Conservation (phyloP, 108 stramenopile genomes). For the Skeletonema tropicum region DNA sequence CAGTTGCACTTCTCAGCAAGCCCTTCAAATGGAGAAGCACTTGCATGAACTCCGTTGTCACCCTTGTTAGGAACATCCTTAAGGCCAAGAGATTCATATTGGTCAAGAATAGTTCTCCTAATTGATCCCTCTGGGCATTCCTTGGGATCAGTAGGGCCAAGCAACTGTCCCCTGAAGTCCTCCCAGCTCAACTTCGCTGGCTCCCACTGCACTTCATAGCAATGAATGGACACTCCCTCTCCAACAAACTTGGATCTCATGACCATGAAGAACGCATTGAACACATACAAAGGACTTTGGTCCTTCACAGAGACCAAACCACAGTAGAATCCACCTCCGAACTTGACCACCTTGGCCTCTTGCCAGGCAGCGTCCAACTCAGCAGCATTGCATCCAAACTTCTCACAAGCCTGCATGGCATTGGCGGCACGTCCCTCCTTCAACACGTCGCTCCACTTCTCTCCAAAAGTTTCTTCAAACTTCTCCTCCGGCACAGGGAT, state of each 20-base stretch:
- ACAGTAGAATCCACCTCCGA: slow-evolving; percentile 96
- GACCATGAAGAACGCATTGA: slow-evolving; percentile 95
- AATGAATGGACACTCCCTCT: slow-evolving; percentile 75
- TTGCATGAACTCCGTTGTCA: slow-evolving; percentile 94
- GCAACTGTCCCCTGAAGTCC: slow-evolving; percentile 77
- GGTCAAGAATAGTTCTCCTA: slow-evolving; percentile 73
- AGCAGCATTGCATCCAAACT: slow-evolving; percentile 70
- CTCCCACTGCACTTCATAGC: slow-evolving; percentile 90
- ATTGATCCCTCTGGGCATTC: slow-evolving; percentile 80
- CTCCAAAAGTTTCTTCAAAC: slow-evolving; percentile 87
- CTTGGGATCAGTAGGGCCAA: slow-evolving; percentile 92
- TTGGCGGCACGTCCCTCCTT: slow-evolving; percentile 79
- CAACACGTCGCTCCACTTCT: slow-evolving; percentile 82
- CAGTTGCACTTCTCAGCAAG: slow-evolving; percentile 90
- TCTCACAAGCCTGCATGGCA: slow-evolving; percentile 91
- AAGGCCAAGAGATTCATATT: slow-evolving; percentile 77
- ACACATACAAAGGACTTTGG: slow-evolving; percentile 76
- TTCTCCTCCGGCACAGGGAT: slow-evolving; percentile 87
- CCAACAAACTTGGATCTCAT: slow-evolving; percentile 90
- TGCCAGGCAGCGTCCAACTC: slow-evolving; percentile 84
- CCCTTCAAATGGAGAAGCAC: slow-evolving; percentile 92
- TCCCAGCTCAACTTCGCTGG: slow-evolving; percentile 78
- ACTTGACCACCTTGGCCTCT: slow-evolving; percentile 81
- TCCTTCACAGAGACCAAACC: slow-evolving; percentile 67
- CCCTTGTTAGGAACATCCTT: slow-evolving; percentile 76